phyloP scores from a whole-genome alignment of 2,329 filamentous ascomycete genomes.

The Lachnellula occidentalis region DNA sequence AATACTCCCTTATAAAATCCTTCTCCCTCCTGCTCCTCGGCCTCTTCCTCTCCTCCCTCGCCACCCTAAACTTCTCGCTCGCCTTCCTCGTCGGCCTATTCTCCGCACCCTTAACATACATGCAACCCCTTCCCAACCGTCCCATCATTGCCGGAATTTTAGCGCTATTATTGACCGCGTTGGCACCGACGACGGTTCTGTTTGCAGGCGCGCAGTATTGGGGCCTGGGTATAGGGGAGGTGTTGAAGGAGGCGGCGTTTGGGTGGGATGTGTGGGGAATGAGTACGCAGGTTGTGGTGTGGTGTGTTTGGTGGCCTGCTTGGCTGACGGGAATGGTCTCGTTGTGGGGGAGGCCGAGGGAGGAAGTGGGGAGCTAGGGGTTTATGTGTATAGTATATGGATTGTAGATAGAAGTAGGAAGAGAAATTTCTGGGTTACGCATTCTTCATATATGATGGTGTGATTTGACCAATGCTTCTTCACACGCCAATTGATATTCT shows the following conservation, averaged over 20 bases:
- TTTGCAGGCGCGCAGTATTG: constrained; percentile 44
- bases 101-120: constrained; percentile 73
- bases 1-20: constrained; percentile 75
- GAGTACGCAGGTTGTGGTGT: constrained; percentile 85
- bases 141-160: constrained; percentile 38
- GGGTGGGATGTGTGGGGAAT: constrained; percentile 87
- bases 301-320: constrained; percentile 93
- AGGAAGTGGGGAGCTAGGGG: constrained; percentile 6
- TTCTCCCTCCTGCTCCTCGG: constrained; percentile 91
- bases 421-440: too few relatives aligned
- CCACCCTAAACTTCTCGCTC: constrained; percentile 92
- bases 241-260: constrained; percentile 71
- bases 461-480: too few relatives aligned
- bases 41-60: constrained; percentile 85
- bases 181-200: constrained; percentile 55
- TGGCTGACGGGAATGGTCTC: constrained; percentile 66
- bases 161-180: constrained; percentile 48
- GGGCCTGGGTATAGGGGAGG: constrained; percentile 45
- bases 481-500: too few relatives aligned
- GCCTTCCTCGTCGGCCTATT: constrained; percentile 79
- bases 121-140: constrained; percentile 42
- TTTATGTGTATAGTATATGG: neutral
- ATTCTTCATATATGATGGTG: too few relatives aligned
- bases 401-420: neutral
- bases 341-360: constrained; percentile 39